phyloP scores from a whole-genome alignment of 345 rosid genomes.

The Eutrema japonicum region DNA sequence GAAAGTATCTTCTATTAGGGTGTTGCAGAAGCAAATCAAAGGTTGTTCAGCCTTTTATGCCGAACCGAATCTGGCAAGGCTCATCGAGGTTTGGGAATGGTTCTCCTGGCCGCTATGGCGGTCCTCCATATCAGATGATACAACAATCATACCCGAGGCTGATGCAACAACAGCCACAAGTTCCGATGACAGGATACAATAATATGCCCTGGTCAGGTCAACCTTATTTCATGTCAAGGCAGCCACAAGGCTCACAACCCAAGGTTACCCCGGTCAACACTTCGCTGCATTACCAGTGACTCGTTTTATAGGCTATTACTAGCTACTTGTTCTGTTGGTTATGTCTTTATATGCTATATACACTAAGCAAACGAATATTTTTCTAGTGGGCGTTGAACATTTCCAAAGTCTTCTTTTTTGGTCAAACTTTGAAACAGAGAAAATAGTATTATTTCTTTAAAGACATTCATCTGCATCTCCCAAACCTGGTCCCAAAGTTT shows the following conservation, averaged over 20 bases:
- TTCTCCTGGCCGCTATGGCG: constrained; percentile 5
- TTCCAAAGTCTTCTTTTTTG: not conserved
- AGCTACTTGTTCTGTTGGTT: constrained; percentile 21
- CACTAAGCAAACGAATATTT: constrained; percentile 2
- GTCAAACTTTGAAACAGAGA: constrained; percentile 2
- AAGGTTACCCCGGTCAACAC: no score
- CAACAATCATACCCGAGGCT: not conserved
- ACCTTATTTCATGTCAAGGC: not conserved
- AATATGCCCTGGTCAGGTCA: no score
- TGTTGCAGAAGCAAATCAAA: constrained; percentile 13
- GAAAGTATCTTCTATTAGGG: constrained; percentile 2
- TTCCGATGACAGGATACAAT: constrained; percentile 11
- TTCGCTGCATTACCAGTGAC: not conserved
- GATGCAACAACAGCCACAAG: constrained; percentile 2
- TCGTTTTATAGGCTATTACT: not conserved
- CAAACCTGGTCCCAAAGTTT: not conserved
- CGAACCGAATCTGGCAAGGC: not conserved
- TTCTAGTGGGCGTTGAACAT: constrained; percentile 5
- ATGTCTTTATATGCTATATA: constrained; percentile 20
- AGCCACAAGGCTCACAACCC: no score
- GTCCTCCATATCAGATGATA: no score
- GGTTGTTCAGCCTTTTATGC: constrained; percentile 19
- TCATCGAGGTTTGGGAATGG: constrained; percentile 27
- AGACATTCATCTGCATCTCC: constrained; percentile 18
- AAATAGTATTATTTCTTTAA: not conserved